Percentiles rank a stretch among this genome's conserved stretches.
Conservation (phyloP, 306 rosid genomes). For the Malus fusca region DNA sequence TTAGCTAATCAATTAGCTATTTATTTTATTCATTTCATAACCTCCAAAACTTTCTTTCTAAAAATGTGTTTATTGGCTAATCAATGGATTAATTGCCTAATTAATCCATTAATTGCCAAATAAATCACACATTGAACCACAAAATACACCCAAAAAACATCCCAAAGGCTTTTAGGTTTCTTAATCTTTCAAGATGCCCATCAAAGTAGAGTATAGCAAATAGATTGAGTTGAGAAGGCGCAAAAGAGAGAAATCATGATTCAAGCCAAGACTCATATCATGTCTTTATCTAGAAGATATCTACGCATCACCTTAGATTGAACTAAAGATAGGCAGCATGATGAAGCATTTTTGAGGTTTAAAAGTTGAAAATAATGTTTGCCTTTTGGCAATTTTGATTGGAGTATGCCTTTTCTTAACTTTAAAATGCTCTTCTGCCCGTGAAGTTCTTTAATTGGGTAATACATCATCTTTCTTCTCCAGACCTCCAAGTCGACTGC, state of each 20-base stretch:
- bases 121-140: too few species aligned
- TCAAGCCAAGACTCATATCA: background rate
- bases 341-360: conserved; percentile 3
- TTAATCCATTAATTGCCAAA: too few species aligned
- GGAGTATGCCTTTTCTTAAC: background rate
- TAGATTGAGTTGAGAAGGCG: background rate
- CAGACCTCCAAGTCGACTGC: too few species aligned
- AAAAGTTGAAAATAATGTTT: conserved; percentile 6
- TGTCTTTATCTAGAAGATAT: conserved; percentile 18
- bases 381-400: too few species aligned
- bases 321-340: background rate
- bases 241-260: background rate
- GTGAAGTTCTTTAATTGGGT: background rate
- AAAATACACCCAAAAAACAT: too few species aligned
- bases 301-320: conserved; percentile 8
- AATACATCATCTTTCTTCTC: background rate
- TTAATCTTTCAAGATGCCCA: background rate
- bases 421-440: background rate
- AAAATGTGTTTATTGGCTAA: too few species aligned
- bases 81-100: too few species aligned
- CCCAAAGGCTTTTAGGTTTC: background rate
- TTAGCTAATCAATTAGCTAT: too few species aligned
- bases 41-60: too few species aligned
- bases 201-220: background rate
- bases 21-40: too few species aligned